Conservation (phyloP, 805 yeast genomes). For the Ogataea wickerhamii region DNA sequence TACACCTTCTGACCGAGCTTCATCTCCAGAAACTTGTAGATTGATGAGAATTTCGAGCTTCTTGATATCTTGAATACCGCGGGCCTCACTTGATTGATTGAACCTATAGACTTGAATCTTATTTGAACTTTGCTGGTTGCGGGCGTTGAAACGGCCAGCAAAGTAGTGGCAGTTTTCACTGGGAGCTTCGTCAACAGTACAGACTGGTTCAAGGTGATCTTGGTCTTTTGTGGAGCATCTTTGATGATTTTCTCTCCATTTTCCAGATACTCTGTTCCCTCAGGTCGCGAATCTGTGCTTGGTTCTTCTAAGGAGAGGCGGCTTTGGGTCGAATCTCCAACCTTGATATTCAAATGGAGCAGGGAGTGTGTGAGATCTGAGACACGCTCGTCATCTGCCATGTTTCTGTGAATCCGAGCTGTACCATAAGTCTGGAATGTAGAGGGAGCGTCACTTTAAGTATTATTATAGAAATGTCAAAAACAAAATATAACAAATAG, state of each 20-base stretch:
- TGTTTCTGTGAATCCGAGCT: no score
- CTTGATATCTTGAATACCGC: conserved; percentile 46
- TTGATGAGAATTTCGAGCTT: conserved; percentile 44
- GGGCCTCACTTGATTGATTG: conserved; percentile 48
- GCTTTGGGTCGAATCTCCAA: conserved; percentile 10
- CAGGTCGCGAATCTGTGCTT: neutral
- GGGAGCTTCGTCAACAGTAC: conserved; percentile 24
- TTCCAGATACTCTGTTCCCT: conserved; percentile 6
- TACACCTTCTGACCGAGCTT: conserved; percentile 34
- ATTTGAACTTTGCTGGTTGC: conserved; percentile 38
- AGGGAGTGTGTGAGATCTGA: conserved; percentile 15
- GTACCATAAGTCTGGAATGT: no score
- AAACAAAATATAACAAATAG: no score
- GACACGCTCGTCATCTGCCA: neutral
- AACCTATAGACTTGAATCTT: conserved; percentile 59
- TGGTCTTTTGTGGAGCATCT: conserved; percentile 22
- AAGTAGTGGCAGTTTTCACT: conserved; percentile 21
- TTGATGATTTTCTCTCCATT: conserved; percentile 13
- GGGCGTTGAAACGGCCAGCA: conserved; percentile 17
- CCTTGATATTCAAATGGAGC: conserved; percentile 18
- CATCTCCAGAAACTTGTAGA: conserved; percentile 43
- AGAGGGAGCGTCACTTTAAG: no score
- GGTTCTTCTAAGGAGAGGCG: conserved; percentile 2
- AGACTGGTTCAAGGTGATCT: conserved; percentile 31
- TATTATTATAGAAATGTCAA: no score